phyloP scores from a whole-genome alignment of 1,139 yeast species.

The Hansenula sp. region DNA sequence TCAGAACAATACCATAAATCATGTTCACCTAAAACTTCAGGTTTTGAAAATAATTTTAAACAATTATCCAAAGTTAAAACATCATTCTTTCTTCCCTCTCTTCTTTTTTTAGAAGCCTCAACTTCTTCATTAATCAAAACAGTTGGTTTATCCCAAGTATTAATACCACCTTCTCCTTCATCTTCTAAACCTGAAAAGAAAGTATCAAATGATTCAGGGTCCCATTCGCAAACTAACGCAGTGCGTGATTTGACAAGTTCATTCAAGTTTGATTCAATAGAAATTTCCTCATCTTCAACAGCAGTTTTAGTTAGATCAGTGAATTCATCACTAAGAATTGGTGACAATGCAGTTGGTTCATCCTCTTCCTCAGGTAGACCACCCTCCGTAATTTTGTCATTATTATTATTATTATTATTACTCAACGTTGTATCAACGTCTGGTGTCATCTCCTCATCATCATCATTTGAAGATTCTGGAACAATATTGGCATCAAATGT shows the following conservation, averaged over 20 bases:
- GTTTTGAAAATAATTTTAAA: slow-evolving; percentile 66
- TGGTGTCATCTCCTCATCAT: neutral
- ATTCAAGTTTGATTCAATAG: slow-evolving; percentile 6
- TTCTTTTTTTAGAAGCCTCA: slow-evolving; percentile 39
- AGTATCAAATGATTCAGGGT: slow-evolving; percentile 38
- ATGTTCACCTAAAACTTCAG: slow-evolving; percentile 83
- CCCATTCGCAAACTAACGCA: slow-evolving; percentile 75
- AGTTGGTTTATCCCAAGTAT: slow-evolving; percentile 53
- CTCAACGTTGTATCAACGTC: neutral
- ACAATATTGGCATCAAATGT: neutral
- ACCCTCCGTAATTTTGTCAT: neutral
- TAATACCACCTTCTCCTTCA: slow-evolving; percentile 35
- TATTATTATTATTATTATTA: neutral
- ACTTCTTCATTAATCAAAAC: slow-evolving; percentile 49
- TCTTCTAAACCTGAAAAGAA: slow-evolving; percentile 44
- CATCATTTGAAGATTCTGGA: neutral
- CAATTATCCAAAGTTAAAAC: slow-evolving; percentile 71
- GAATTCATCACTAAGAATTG: neutral
- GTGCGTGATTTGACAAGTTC: slow-evolving; percentile 29
- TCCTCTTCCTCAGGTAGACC: neutral
- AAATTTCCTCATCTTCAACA: neutral
- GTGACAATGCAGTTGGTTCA: neutral
- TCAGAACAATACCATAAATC: slow-evolving; percentile 94
- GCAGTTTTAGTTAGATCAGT: neutral
- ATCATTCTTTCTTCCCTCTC: slow-evolving; percentile 38